Base-by-base conservation (phyloP, 495 filamentous ascomycete genomes). In the Pseudoneurospora amorphoporcata region DNA sequence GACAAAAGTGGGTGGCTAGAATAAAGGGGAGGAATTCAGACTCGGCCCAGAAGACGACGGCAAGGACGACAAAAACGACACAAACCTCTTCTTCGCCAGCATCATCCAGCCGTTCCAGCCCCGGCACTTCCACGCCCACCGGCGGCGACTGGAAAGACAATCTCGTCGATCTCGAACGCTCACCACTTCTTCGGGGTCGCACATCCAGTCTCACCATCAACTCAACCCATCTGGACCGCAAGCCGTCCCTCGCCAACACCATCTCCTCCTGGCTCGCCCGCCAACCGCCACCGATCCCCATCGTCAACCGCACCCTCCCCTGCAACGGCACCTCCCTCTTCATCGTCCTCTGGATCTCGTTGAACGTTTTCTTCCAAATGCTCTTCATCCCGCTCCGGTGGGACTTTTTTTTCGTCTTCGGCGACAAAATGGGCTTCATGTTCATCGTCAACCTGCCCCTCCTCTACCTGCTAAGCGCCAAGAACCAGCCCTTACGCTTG, bases 401-500 rank as follows among this genome's bases (percentile, higher is more conserved):
- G 43, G 75, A 78, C 39, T 83, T 83, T 71, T 81, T 86, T 73
- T 88, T 89, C 77, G 79, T 86, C 71, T 84, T 89, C 71, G 86
- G 85, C 70, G 87, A 90, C 75, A 82, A 87, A 65, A 81, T 83
- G 39, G 87, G 86, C 7, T 88, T 88, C 75, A 78, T 87, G 69
- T 76, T 79, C 68, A 68, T 79, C 37, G 86, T 85, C 72, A 90
- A 91, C 75, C 82, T 91, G 0, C 87, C 88, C 2, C 79, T 89
- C 17, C 80, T 91, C 8, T 90, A 91, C 78, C 80, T 91, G 32
- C 82, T 92, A 2, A 80, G 86, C 4, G 87, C 89, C 70, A 92
- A 91, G 76, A 91, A 88, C 74, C 87, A 88, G 68, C 89, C 88
- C 0, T 73, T 91, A 10, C 86, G 84, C 38, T 72, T 84, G 1